phyloP scores from a whole-genome alignment of 2,329 filamentous ascomycete genomes.

The Xylariaceae sp. region DNA sequence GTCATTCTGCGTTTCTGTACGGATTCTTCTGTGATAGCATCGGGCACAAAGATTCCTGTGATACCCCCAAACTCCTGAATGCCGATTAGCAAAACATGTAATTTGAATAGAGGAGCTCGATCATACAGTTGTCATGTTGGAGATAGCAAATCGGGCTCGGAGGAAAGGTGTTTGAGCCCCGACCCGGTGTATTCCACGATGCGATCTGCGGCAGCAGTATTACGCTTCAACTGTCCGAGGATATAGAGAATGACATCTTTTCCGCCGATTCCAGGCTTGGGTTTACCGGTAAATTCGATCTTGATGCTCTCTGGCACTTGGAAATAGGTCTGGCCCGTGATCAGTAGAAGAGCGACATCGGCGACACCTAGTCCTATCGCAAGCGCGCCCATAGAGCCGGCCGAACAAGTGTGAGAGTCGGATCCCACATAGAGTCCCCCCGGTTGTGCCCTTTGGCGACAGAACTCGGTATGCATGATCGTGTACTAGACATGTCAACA shows the following conservation, averaged over 20 bases:
- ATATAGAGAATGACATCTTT: conserved; percentile 46
- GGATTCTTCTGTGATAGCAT: conserved; percentile 34
- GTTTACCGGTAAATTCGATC: conserved; percentile 37
- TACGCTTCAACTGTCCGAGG: conserved; percentile 39
- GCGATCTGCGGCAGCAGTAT: conserved; percentile 41
- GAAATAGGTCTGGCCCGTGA: conserved; percentile 46
- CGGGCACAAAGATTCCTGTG: conserved; percentile 39
- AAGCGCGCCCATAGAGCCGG: conserved; percentile 38
- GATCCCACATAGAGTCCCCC: conserved; percentile 41
- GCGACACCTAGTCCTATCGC: conserved; percentile 44
- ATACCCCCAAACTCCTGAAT: conserved; percentile 41
- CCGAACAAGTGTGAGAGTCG: conserved; percentile 45
- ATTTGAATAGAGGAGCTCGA: no score
- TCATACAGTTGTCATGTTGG: conserved; percentile 43
- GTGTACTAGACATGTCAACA: conserved; percentile 25
- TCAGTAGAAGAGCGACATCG: conserved; percentile 41
- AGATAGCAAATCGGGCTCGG: conserved; percentile 44
- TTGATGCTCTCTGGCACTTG: conserved; percentile 40
- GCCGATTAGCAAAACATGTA: no score
- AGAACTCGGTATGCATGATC: conserved; percentile 47
- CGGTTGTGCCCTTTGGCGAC: conserved; percentile 40
- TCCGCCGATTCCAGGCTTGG: conserved; percentile 36
- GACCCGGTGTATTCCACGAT: conserved; percentile 44
- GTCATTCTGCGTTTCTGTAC: conserved; percentile 32
- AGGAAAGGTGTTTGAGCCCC: conserved; percentile 35